Percentiles rank a stretch among this genome's conserved stretches.
phyloP scores from a whole-genome alignment of 2,329 filamentous ascomycete species.

The Periconia macrospinosa region DNA sequence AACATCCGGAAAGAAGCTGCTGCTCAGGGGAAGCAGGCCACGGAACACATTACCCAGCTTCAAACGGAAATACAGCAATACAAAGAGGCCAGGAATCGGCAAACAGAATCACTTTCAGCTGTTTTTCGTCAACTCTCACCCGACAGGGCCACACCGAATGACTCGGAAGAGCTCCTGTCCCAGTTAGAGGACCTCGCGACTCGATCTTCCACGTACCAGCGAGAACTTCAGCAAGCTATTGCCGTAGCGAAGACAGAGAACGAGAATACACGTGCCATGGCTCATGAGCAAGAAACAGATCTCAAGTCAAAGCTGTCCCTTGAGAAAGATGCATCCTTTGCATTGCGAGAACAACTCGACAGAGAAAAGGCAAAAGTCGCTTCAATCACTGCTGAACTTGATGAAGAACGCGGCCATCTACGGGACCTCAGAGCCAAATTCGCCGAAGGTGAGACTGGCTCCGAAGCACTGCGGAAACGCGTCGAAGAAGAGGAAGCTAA shows the following conservation, averaged over 20 bases:
- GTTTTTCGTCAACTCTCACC: constrained; percentile 46
- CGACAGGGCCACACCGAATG: constrained; percentile 35
- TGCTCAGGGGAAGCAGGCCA: constrained; percentile 53
- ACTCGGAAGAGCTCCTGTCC: constrained; percentile 41
- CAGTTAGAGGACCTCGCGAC: constrained; percentile 50
- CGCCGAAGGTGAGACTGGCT: constrained; percentile 80
- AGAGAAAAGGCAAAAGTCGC: constrained; percentile 51
- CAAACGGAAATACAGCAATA: constrained; percentile 60
- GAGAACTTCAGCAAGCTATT: constrained; percentile 50
- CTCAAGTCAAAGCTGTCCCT: constrained; percentile 41
- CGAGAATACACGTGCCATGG: constrained; percentile 42
- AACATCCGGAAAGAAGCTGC: constrained; percentile 54
- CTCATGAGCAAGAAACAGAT: constrained; percentile 44
- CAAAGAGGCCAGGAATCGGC: constrained; percentile 44
- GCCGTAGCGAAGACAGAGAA: constrained; percentile 52
- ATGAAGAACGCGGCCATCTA: constrained; percentile 70
- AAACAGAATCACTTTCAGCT: constrained; percentile 29
- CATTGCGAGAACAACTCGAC: constrained; percentile 48
- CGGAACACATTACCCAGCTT: constrained; percentile 51
- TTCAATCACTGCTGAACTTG: constrained; percentile 56
- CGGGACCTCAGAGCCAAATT: constrained; percentile 70
- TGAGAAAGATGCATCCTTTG: constrained; percentile 41
- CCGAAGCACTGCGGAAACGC: constrained; percentile 73
- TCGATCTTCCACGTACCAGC: constrained; percentile 46
- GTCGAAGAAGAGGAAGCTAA: constrained; percentile 76